Conservation (phyloP, 1,284 basidiomycete species). For the Wallemia hederae region DNA sequence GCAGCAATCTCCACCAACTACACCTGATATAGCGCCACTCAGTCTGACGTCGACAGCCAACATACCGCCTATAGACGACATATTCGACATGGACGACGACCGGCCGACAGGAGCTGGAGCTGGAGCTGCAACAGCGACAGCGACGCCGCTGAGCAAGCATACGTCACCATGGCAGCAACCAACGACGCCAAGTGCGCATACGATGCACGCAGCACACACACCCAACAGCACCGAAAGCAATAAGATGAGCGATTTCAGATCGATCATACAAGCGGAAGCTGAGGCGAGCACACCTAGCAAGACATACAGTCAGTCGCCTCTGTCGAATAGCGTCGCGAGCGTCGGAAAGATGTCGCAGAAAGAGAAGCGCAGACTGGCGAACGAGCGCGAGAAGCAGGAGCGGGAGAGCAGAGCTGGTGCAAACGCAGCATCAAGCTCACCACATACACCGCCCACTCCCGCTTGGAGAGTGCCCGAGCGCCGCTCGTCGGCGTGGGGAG, state of each 20-base stretch:
- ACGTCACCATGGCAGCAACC: too few species aligned
- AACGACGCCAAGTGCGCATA: too few species aligned
- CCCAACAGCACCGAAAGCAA: neutral
- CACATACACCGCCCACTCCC: neutral
- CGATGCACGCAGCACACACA: neutral
- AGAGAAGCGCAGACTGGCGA: neutral
- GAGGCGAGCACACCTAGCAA: neutral
- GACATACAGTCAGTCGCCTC: neutral
- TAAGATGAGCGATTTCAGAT: neutral
- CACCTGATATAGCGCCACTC: neutral
- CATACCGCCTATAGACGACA: neutral
- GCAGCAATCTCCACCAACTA: neutral
- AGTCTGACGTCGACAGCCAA: neutral
- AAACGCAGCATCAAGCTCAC: too few species aligned
- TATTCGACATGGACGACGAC: neutral
- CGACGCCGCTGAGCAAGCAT: too few species aligned
- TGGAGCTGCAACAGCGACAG: too few species aligned
- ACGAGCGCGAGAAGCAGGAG: neutral
- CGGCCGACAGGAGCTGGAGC: too few species aligned
- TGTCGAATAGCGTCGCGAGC: neutral
- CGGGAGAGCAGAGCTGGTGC: neutral
- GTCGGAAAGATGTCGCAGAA: neutral
- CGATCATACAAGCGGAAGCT: neutral
- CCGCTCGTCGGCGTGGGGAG: neutral
- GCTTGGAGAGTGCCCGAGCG: neutral